Base-by-base conservation (phyloP, 805 yeast genomes). In the Yamadazyma paraphyllophila region DNA sequence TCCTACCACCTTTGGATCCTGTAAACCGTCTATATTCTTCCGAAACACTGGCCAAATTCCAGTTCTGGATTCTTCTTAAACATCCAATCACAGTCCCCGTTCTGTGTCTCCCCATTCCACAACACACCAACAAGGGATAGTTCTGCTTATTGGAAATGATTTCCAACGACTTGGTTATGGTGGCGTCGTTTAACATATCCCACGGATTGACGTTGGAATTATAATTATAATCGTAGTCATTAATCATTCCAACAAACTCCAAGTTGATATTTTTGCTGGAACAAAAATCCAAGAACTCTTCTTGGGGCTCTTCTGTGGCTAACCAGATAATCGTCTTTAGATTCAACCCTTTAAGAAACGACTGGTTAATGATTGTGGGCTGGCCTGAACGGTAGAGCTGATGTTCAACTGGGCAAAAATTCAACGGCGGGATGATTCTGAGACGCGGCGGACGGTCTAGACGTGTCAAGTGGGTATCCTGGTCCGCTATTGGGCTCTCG, bases 41-140 rank as follows among this genome's bases (percentile, higher is more conserved):
- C 46, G 90, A 81, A 1, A 92, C 94, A 62, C 72, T 65, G 9
- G 98, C 97, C 60, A 92, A 69, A 59, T 95, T 94, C 99, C 99
- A 92, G n/a, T 95, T 92, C 73, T 94, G 97, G 14, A 94, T 69
- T 48, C 96, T 76, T 51, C 99, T 72, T 39, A 92, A 69, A 63
- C 99, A 92, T 1, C 99, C 99, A 48, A 94, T 81, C 2, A 94
- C 96, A 0, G 98, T 91, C 1, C 99, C 99, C 0, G 98, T 91
- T 53, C 99, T 75, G 64, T 92, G 99, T 54, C 99, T 74, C 0
- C 99, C 99, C 99, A 94, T 94, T 11, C 97, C 97, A 58, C 98
- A 94, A 63, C 98, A 94, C 4, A 91, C 91, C 41, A 94, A 69
- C 50, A 94, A 57, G 0, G 99, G 98, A 58, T 88, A 88, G 61